Evolutionary conservation across 176 grass and related monocot genomes (phyloP).

Genomic region (Eremochloa ophiuroides): DNA sequence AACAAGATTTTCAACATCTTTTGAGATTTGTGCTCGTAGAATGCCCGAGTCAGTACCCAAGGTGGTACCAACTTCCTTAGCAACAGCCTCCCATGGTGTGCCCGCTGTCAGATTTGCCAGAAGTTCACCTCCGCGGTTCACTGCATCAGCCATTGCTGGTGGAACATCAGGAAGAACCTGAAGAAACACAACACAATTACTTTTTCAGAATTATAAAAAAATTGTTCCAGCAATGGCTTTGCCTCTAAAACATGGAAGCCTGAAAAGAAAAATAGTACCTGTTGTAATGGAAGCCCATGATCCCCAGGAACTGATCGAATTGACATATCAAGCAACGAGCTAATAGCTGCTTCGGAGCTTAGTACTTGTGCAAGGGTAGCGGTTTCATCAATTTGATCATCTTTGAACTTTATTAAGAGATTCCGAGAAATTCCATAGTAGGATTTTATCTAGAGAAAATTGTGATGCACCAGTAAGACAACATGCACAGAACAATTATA

Average conservation of each 20-base stretch:
- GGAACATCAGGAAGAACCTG: conserved; percentile 91
- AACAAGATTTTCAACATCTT: conserved; percentile 72
- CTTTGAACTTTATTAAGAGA: conserved; percentile 92
- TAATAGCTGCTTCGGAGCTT: conserved; percentile 84
- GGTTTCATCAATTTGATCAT: conserved; percentile 96
- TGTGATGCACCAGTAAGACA: not conserved
- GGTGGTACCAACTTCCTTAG: conserved; percentile 70
- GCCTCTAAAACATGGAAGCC: not conserved
- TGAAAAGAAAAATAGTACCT: conserved; percentile 38
- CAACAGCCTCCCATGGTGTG: conserved; percentile 88
- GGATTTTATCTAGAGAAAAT: conserved; percentile 71
- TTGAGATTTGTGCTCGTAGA: conserved; percentile 55
- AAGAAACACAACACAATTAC: conserved; percentile 20
- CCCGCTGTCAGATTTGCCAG: conserved; percentile 68
- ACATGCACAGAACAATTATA: not conserved
- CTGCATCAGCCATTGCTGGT: conserved; percentile 89
- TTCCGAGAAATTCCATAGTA: conserved; percentile 95
- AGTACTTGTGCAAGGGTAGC: conserved; percentile 74
- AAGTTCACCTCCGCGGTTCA: conserved; percentile 80
- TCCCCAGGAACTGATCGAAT: conserved; percentile 86
- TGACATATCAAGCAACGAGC: conserved; percentile 84
- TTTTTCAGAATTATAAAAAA: not conserved
- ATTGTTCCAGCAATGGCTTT: not conserved
- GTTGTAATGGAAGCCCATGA: conserved; percentile 85
- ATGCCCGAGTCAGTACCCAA: conserved; percentile 71